These are phyloP conservation scores for Russula griseocarnosa DNA, from an alignment of 768 basidiomycete species.

Conservation along the genomic window DNA sequence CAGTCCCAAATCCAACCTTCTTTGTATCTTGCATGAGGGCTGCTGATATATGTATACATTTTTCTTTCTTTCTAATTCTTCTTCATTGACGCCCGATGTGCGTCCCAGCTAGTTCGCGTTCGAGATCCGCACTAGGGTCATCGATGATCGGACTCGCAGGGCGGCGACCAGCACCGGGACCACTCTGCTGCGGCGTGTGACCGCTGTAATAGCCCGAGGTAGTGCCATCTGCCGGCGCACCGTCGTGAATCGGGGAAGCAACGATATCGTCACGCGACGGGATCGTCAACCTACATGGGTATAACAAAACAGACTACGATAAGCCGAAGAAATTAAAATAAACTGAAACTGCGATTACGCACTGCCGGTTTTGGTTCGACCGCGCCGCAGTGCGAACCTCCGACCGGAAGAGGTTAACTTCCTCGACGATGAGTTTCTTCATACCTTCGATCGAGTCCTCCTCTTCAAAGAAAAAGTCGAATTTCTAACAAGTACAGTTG, in stretches of 20 bases:
- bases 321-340: background rate
- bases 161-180: slow-evolving; percentile 37
- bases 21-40: background rate
- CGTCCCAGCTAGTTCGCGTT: slow-evolving; percentile 77
- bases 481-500: slow-evolving; percentile 52
- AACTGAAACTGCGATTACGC: slow-evolving; percentile 23
- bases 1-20: background rate
- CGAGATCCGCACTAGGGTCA: slow-evolving; percentile 80
- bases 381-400: slow-evolving; percentile 78
- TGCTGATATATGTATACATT: background rate
- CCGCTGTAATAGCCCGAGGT: slow-evolving; percentile 62
- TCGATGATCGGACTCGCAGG: slow-evolving; percentile 73
- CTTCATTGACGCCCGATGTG: slow-evolving; percentile 41
- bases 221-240: slow-evolving; percentile 54
- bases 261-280: slow-evolving; percentile 79
- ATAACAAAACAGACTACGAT: background rate
- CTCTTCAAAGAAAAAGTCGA: slow-evolving; percentile 95
- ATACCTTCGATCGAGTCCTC: slow-evolving; percentile 97
- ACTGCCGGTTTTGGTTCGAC: slow-evolving; percentile 72
- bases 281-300: slow-evolving; percentile 58
- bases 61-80: background rate
- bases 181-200: slow-evolving; percentile 27
- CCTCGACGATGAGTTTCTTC: slow-evolving; percentile 91
- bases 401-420: slow-evolving; percentile 84
- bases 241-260: slow-evolving; percentile 67